Base-by-base conservation (phyloP, 352 stramenopile genomes). In the Plasmopara viticola region DNA sequence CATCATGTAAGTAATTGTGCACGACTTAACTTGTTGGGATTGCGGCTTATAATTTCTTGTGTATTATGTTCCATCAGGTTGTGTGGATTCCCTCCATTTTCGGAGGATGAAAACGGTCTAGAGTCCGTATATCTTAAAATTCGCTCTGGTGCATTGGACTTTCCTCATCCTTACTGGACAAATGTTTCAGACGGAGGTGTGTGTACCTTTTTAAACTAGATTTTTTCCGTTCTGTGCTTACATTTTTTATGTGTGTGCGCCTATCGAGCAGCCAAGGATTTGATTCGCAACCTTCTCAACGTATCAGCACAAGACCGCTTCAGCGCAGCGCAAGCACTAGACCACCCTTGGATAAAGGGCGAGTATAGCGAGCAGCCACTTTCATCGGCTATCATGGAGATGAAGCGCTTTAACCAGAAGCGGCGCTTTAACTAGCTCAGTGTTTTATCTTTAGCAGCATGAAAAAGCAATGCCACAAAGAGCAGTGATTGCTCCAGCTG, bases 321-420 rank as follows among this genome's bases (percentile, higher is more conserved):
- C 58, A 89, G 74, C 42, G 84, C 81, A 34, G 69, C 63, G 18
- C 60, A 84, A 39, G 82, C 79, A 50, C 68, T 94, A 7, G 68
- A 84, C 39, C 84, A 94, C 46, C 81, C 84, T 29, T 94, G 82
- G 84, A 92, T 94, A 74, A 87, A 85, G 66, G 83, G 81, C 48
- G 74, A 79, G 53, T 86, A 79, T 66, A 90, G 66, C 56, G 79
- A 91, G 49, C 60, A 89, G 66, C 80, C 80, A 62, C 75, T 94
- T 60, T 63, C 69, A 53, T 94, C 83, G 30, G 83, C 83, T 53
- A 86, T 91, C 54, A 53, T 87, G 56, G 83, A 94, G 64, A 94
- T 94, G 83, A 88, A 84, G 75, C 83, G 83, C 53, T 94, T 94
- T 64, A 91, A 94, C 65, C 81, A 91, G 55, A 94, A 94, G 70